Conservation (phyloP, 805 yeast genomes). For the Debaryomyces castellii region DNA sequence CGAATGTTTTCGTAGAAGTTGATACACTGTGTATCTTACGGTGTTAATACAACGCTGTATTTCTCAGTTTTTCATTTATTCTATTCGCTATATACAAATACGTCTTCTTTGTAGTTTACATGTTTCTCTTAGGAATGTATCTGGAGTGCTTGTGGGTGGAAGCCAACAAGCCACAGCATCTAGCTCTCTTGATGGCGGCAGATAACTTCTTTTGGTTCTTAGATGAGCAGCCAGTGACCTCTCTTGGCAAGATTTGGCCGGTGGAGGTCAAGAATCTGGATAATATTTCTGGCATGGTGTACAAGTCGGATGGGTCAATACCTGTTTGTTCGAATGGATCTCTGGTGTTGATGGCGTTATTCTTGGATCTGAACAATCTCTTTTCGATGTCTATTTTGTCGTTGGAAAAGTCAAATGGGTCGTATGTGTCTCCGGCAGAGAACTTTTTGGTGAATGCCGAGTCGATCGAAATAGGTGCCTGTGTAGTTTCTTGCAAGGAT, state of each 20-base stretch:
- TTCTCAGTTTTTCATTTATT: neutral
- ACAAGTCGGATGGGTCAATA: slow-evolving; percentile 67
- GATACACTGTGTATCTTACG: too few species aligned
- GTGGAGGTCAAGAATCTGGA: slow-evolving; percentile 65
- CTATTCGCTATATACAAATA: slow-evolving; percentile 2
- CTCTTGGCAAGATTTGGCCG: slow-evolving; percentile 76
- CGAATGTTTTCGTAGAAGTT: too few species aligned
- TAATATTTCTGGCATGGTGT: slow-evolving; percentile 68
- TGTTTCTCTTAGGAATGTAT: slow-evolving; percentile 39
- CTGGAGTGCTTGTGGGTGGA: slow-evolving; percentile 65
- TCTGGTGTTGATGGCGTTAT: slow-evolving; percentile 13
- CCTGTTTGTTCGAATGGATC: slow-evolving; percentile 49
- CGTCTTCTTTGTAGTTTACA: slow-evolving; percentile 16
- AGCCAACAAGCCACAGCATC: slow-evolving; percentile 77
- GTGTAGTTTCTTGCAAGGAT: slow-evolving; percentile 25
- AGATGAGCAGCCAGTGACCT: slow-evolving; percentile 63
- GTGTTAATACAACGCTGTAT: too few species aligned
- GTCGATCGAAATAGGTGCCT: slow-evolving; percentile 35
- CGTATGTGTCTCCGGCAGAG: slow-evolving; percentile 57
- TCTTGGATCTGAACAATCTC: slow-evolving; percentile 24
- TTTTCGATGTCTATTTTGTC: slow-evolving; percentile 54
- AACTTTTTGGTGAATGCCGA: slow-evolving; percentile 45
- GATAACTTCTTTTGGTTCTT: slow-evolving; percentile 70
- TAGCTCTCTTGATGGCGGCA: slow-evolving; percentile 76
- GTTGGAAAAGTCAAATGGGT: slow-evolving; percentile 77